Percentiles rank a stretch among this genome's conserved stretches.
phyloP scores from a whole-genome alignment of 768 basidiomycete species.

The Calocybe cyanea region DNA sequence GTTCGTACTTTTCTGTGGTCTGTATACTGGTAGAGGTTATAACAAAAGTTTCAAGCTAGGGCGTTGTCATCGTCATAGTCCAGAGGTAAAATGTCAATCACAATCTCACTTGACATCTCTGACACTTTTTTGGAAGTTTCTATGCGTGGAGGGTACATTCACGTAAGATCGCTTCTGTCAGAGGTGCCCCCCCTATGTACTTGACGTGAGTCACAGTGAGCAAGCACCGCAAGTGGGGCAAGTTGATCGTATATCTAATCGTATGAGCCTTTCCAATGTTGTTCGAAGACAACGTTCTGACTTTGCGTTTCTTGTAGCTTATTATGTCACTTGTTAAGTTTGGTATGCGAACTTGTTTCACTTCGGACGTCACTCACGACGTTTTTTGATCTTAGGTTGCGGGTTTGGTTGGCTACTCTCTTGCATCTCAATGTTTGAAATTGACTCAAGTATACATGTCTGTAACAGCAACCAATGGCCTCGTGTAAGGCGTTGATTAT shows the following conservation, averaged over 20 bases:
- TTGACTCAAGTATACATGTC: not conserved
- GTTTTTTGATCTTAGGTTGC: not conserved
- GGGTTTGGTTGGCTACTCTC: not conserved
- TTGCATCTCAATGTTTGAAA: not conserved
- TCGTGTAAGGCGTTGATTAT: not conserved
- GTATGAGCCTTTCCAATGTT: not conserved
- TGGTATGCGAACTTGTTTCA: not conserved
- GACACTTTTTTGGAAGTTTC: not conserved
- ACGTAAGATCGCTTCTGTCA: not conserved
- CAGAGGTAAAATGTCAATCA: not conserved
- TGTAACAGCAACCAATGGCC: not conserved
- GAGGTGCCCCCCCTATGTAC: not conserved
- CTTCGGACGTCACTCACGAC: not conserved
- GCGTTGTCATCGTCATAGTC: not conserved
- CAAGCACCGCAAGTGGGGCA: not conserved
- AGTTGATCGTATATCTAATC: not conserved
- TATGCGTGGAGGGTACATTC: not conserved
- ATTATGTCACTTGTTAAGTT: not conserved
- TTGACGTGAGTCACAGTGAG: not conserved
- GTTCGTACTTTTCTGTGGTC: not conserved
- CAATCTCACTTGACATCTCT: too few relatives aligned
- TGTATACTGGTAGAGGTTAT: too few relatives aligned
- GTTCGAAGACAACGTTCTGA: not conserved
- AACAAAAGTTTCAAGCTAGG: not conserved
- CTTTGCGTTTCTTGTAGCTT: not conserved